phyloP scores from a whole-genome alignment of 306 rosid species.

The Cicer bijugum region DNA sequence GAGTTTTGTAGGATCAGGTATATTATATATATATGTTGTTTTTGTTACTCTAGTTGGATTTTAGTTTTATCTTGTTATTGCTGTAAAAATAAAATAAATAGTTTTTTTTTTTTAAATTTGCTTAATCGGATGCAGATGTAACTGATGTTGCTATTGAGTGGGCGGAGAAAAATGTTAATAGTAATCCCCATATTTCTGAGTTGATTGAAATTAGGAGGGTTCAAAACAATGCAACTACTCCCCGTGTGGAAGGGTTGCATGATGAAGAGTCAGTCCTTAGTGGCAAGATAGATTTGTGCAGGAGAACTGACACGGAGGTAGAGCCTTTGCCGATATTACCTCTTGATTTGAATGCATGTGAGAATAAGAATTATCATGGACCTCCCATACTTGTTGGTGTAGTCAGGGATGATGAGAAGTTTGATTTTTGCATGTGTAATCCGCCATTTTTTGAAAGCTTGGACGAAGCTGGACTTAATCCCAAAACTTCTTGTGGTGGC shows the following conservation, averaged over 20 bases:
- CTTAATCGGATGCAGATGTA: conserved; percentile 63
- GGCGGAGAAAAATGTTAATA: conserved; percentile 70
- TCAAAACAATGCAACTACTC: conserved; percentile 44
- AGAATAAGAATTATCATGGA: conserved; percentile 57
- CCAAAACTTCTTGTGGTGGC: conserved; percentile 88
- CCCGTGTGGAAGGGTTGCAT: conserved; percentile 45
- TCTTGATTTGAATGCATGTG: conserved; percentile 41
- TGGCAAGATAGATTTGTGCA: conserved; percentile 40
- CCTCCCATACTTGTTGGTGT: conserved; percentile 81
- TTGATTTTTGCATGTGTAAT: conserved; percentile 97
- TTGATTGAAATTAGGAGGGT: conserved; percentile 82
- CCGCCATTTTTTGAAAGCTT: conserved; percentile 89
- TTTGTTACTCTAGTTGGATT: conserved; percentile 3
- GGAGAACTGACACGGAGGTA: conserved; percentile 39
- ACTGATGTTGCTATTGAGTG: conserved; percentile 87
- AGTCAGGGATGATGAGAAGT: conserved; percentile 73
- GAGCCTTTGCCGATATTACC: conserved; percentile 46
- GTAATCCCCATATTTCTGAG: conserved; percentile 68
- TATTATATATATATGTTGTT: conserved; percentile 14
- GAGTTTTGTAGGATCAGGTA: conserved; percentile 93
- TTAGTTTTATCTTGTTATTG: not conserved
- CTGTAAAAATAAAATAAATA: not conserved
- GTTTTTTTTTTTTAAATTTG: not conserved
- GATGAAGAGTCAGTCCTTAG: conserved; percentile 25
- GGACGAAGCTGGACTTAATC: conserved; percentile 87